Evolutionary conservation across 1,284 basidiomycete species (phyloP).

Genomic region (Kalmanozyma brasiliensis): DNA sequence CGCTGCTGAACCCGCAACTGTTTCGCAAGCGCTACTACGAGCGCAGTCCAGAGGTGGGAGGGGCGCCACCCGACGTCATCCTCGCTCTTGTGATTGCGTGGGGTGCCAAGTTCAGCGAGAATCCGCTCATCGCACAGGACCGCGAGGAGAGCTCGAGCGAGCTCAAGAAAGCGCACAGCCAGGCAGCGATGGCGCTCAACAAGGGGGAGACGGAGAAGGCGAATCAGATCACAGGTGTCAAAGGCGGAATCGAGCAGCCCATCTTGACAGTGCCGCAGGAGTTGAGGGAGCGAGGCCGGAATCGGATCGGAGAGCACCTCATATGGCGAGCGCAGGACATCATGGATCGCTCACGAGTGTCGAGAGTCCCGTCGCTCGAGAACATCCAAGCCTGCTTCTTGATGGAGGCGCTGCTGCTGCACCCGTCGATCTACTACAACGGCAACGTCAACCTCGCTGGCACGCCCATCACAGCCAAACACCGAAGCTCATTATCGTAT

Average conservation of each 20-base stretch:
- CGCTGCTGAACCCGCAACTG: slow-evolving; percentile 48
- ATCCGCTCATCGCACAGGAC: slow-evolving; percentile 81
- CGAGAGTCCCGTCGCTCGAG: slow-evolving; percentile 80
- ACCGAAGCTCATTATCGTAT: slow-evolving; percentile 30
- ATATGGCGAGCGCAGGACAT: slow-evolving; percentile 71
- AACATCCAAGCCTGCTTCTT: slow-evolving; percentile 72
- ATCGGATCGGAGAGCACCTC: slow-evolving; percentile 79
- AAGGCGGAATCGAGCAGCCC: slow-evolving; percentile 49
- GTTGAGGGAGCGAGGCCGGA: slow-evolving; percentile 72
- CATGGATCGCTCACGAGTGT: slow-evolving; percentile 82
- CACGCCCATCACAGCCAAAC: slow-evolving; percentile 26
- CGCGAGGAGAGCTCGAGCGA: slow-evolving; percentile 73
- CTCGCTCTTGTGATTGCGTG: slow-evolving; percentile 89
- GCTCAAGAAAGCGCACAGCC: slow-evolving; percentile 35
- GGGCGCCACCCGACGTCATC: slow-evolving; percentile 74
- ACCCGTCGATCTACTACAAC: slow-evolving; percentile 38
- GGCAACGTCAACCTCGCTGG: slow-evolving; percentile 34
- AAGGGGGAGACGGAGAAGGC: slow-evolving; percentile 46
- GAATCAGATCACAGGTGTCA: slow-evolving; percentile 41
- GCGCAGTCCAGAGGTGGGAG: slow-evolving; percentile 37
- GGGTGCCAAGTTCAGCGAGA: slow-evolving; percentile 90
- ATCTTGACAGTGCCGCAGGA: slow-evolving; percentile 46
- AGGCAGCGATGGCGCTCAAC: slow-evolving; percentile 38
- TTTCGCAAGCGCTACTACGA: slow-evolving; percentile 50
- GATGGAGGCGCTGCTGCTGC: slow-evolving; percentile 49